These are phyloP conservation scores for Globisporangium iwayamae DNA, from an alignment of 352 stramenopile species.

Conservation along the genomic window DNA sequence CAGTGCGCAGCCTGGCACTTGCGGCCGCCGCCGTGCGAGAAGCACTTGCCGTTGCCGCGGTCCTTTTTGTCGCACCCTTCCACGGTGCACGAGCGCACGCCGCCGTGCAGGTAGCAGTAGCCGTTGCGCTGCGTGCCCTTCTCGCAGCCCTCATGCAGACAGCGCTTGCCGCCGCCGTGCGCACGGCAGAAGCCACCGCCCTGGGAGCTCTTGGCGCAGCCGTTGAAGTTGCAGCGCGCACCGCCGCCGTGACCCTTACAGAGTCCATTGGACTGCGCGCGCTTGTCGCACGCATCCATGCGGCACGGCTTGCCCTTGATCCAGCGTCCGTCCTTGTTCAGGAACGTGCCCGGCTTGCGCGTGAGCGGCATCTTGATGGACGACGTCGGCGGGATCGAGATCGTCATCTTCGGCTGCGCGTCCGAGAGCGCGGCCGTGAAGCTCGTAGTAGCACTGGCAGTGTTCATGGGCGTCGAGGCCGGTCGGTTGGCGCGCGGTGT, in stretches of 20 bases:
- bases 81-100: constrained; percentile 65
- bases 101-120: constrained; percentile 78
- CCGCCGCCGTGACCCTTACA: constrained; percentile 83
- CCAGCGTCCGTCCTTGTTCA: constrained; percentile 87
- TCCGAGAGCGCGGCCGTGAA: constrained; percentile 27
- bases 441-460: background rate
- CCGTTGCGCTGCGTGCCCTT: constrained; percentile 79
- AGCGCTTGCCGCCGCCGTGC: constrained; percentile 80
- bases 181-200: constrained; percentile 72
- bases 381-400: constrained; percentile 24
- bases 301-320: constrained; percentile 85
- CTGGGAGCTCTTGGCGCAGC: constrained; percentile 73
- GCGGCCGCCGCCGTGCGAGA: constrained; percentile 68
- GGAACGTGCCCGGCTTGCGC: constrained; percentile 76
- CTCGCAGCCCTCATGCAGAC: constrained; percentile 64
- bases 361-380: constrained; percentile 34
- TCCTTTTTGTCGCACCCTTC: constrained; percentile 79
- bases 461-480: constrained; percentile 11
- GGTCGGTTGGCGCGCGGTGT: constrained; percentile 9
- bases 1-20: constrained; percentile 65
- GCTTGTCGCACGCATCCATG: constrained; percentile 69
- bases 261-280: constrained; percentile 71
- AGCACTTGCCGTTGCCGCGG: constrained; percentile 82
- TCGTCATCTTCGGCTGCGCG: constrained; percentile 16
- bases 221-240: constrained; percentile 68